Percentiles rank a stretch among this genome's conserved stretches.
phyloP scores from a whole-genome alignment of 75 land plant genomes.

The Pinus taeda region DNA sequence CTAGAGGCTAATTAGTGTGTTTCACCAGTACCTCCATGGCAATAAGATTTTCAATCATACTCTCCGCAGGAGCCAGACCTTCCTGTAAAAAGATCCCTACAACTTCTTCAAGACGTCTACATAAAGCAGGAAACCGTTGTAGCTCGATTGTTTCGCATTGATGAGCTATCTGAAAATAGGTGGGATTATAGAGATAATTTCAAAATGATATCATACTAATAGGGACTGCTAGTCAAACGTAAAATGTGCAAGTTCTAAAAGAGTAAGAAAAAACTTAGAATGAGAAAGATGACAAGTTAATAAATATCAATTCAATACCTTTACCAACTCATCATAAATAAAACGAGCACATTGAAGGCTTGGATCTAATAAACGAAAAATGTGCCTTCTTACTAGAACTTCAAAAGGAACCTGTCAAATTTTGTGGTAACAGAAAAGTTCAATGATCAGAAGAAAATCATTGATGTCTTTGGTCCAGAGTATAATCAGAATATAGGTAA shows the following conservation, averaged over 20 bases:
- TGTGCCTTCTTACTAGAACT: constrained; percentile 79
- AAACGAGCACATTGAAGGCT: constrained; percentile 95
- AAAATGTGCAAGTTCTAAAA: neutral
- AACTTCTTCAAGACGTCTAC: constrained; percentile 84
- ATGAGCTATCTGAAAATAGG: constrained; percentile 75
- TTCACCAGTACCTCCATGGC: constrained; percentile 88
- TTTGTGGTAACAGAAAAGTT: neutral
- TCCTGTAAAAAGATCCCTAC: constrained; percentile 73
- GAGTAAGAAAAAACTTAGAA: neutral
- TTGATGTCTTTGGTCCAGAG: neutral
- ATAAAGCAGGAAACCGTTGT: constrained; percentile 75
- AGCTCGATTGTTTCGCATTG: constrained; percentile 68
- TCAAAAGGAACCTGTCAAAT: constrained; percentile 87
- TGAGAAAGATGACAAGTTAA: constrained; percentile 4
- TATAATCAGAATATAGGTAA: neutral
- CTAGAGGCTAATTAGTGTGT: neutral
- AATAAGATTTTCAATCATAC: constrained; percentile 93
- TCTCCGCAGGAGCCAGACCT: constrained; percentile 84
- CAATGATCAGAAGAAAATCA: neutral
- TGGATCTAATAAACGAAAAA: constrained; percentile 87
- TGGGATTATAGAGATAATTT: neutral
- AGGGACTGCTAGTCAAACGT: neutral
- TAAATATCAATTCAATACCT: constrained; percentile 42
- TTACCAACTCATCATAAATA: constrained; percentile 90
- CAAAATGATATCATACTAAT: neutral